phyloP scores from a whole-genome alignment of 2,329 filamentous ascomycete genomes.

The Fusarium haematococcum region DNA sequence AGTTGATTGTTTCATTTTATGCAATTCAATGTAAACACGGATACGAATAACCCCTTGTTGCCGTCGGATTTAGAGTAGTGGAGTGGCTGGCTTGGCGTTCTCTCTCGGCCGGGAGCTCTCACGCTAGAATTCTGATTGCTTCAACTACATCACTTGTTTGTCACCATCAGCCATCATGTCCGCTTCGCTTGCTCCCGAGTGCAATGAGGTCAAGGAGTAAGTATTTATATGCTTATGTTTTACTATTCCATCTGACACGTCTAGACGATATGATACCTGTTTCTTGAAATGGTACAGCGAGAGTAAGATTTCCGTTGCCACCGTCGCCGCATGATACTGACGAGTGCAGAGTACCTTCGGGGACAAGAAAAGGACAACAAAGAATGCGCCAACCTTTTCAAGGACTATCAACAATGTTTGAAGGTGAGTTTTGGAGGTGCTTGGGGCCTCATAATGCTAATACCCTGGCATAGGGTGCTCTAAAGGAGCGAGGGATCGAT shows the following conservation, averaged over 20 bases:
- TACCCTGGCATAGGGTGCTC: slow-evolving; percentile 60
- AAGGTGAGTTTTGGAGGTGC: slow-evolving; percentile 63
- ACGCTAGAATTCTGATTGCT: slow-evolving; percentile 33
- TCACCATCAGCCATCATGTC: slow-evolving; percentile 74
- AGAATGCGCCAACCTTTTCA: slow-evolving; percentile 88
- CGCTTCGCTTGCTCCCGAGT: slow-evolving; percentile 92
- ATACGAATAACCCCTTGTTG: not conserved
- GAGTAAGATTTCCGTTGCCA: slow-evolving; percentile 69
- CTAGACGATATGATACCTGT: slow-evolving; percentile 92
- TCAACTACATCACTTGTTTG: slow-evolving; percentile 32
- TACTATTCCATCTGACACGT: not conserved
- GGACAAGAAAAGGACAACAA: slow-evolving; percentile 83
- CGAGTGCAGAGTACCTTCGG: slow-evolving; percentile 81
- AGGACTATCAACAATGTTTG: slow-evolving; percentile 88
- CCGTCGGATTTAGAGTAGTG: slow-evolving; percentile 22
- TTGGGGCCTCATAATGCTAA: not conserved
- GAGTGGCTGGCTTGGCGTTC: slow-evolving; percentile 30
- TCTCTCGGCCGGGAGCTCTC: slow-evolving; percentile 6
- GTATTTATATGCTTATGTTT: slow-evolving; percentile 42
- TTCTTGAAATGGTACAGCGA: slow-evolving; percentile 99
- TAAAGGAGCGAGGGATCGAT: slow-evolving; percentile 92
- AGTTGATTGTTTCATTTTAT: not conserved
- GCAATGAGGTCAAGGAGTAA: slow-evolving; percentile 96
- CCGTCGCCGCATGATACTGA: slow-evolving; percentile 30
- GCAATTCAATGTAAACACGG: not conserved